These are phyloP conservation scores for Trametes cinnabarina DNA, from an alignment of 768 basidiomycete species.

Conservation along the genomic window DNA sequence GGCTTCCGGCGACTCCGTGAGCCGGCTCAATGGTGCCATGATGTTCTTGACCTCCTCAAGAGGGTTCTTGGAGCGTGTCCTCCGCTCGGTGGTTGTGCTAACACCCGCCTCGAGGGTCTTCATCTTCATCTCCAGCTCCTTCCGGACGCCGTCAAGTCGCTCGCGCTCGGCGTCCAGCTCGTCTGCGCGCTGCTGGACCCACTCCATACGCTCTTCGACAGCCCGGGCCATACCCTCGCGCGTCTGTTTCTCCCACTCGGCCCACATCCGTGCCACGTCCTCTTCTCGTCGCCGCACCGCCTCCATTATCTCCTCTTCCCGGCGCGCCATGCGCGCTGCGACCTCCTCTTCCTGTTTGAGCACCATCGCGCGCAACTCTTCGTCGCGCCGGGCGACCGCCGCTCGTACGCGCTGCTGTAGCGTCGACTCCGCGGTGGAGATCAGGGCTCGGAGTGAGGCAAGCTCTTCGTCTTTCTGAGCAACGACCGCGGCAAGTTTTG, in stretches of 20 bases:
- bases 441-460: slow-evolving; percentile 39
- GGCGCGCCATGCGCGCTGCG: slow-evolving; percentile 54
- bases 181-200: slow-evolving; percentile 49
- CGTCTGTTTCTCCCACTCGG: slow-evolving; percentile 47
- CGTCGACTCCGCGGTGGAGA: slow-evolving; percentile 40
- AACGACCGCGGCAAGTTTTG: slow-evolving; percentile 45
- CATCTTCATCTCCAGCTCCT: slow-evolving; percentile 51
- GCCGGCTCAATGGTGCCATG: slow-evolving; percentile 48
- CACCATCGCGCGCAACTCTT: slow-evolving; percentile 64
- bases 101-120: slow-evolving; percentile 45
- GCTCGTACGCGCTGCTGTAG: slow-evolving; percentile 43
- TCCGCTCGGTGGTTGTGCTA: slow-evolving; percentile 21
- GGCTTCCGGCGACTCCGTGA: slow-evolving; percentile 29
- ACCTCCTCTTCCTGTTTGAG: slow-evolving; percentile 71
- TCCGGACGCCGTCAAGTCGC: slow-evolving; percentile 44
- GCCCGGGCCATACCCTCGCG: slow-evolving; percentile 35
- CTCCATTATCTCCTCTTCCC: slow-evolving; percentile 72
- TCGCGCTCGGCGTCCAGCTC: slow-evolving; percentile 54
- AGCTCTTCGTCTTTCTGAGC: slow-evolving; percentile 63
- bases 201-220: slow-evolving; percentile 42
- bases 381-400: slow-evolving; percentile 62
- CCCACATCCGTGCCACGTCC: slow-evolving; percentile 63
- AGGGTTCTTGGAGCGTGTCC: slow-evolving; percentile 46
- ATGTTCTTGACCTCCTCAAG: slow-evolving; percentile 77
- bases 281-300: slow-evolving; percentile 63